These are phyloP conservation scores for Ascochyta lentis DNA, from an alignment of 2,329 filamentous ascomycete species.

Conservation along the genomic window DNA sequence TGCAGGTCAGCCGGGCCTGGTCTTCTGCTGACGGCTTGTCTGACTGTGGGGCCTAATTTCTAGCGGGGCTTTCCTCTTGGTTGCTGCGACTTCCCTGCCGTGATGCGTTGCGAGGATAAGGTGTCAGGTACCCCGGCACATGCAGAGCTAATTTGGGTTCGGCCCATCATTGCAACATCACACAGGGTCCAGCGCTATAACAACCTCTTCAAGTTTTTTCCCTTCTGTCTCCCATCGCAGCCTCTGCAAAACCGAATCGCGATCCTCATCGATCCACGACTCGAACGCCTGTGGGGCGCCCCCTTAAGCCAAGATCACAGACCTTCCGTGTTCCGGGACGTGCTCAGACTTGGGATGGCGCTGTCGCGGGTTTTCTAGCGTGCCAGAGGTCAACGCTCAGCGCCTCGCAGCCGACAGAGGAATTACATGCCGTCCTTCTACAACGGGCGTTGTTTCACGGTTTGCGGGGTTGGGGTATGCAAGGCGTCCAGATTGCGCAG, in stretches of 20 bases:
- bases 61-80: not conserved
- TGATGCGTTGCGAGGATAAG: slow-evolving; percentile 4
- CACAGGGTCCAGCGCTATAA: slow-evolving; percentile 14
- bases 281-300: slow-evolving; percentile 14
- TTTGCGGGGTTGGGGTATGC: slow-evolving; percentile 8
- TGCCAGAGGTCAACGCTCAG: slow-evolving; percentile 7
- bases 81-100: not conserved
- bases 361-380: slow-evolving; percentile 14
- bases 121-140: slow-evolving; percentile 4
- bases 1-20: no score
- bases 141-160: not conserved
- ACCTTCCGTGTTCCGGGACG: slow-evolving; percentile 16
- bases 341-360: slow-evolving; percentile 14
- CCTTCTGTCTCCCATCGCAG: not conserved
- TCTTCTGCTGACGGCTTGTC: no score
- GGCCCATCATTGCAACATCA: not conserved
- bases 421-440: slow-evolving; percentile 1
- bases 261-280: not conserved
- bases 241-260: not conserved
- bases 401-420: slow-evolving; percentile 4
- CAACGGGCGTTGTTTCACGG: slow-evolving; percentile 1
- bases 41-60: not conserved
- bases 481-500: slow-evolving; percentile 1
- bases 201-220: not conserved
- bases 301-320: slow-evolving; percentile 15